These are phyloP conservation scores for Clavulina sp. DNA, from an alignment of 768 basidiomycete genomes.

Conservation along the genomic window DNA sequence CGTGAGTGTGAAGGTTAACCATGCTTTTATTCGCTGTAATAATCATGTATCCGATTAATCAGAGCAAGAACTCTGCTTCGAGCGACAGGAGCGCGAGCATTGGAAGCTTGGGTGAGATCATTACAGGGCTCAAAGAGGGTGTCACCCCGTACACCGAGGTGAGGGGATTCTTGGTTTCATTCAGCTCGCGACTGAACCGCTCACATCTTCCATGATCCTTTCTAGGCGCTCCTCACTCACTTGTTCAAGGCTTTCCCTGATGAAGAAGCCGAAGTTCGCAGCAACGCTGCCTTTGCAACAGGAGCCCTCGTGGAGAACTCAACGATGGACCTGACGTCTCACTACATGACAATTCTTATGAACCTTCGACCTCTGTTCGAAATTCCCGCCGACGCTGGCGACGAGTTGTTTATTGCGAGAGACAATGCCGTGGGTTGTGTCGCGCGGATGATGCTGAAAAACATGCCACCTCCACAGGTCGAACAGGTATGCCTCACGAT, in stretches of 20 bases:
- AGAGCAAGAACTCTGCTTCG: slow-evolving; percentile 75
- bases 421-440: slow-evolving; percentile 97
- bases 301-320: slow-evolving; percentile 86
- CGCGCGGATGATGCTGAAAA: slow-evolving; percentile 69
- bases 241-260: slow-evolving; percentile 74
- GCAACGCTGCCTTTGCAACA: slow-evolving; percentile 88
- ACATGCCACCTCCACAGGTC: slow-evolving; percentile 61
- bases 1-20: slow-evolving; percentile 32
- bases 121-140: slow-evolving; percentile 73
- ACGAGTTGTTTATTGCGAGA: slow-evolving; percentile 60
- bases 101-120: slow-evolving; percentile 89
- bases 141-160: slow-evolving; percentile 67
- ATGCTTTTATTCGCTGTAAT: neutral
- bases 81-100: slow-evolving; percentile 88
- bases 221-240: slow-evolving; percentile 49
- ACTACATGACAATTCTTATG: slow-evolving; percentile 61
- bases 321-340: slow-evolving; percentile 57
- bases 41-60: neutral
- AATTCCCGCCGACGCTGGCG: slow-evolving; percentile 41
- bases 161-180: no score
- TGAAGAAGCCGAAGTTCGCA: slow-evolving; percentile 79
- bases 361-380: slow-evolving; percentile 71
- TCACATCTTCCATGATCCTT: neutral
- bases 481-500: slow-evolving; percentile 22
- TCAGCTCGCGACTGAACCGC: no score